Evolutionary conservation across 2,329 filamentous ascomycete species (phyloP).

Genomic region (Stachybotrys chlorohalonatus): DNA sequence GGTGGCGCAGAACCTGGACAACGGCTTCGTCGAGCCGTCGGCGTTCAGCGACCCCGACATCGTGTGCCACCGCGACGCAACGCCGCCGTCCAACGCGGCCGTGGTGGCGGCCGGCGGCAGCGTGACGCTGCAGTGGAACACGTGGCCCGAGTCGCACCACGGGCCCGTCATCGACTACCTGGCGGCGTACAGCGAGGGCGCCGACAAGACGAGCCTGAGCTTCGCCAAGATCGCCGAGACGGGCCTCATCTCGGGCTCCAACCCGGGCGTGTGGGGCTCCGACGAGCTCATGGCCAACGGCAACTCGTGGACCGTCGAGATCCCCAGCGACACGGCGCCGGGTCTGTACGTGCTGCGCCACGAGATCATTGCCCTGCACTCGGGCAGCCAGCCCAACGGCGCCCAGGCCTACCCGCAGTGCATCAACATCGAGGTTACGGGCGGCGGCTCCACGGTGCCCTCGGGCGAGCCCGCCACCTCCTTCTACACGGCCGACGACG

Average conservation of each 20-base stretch:
- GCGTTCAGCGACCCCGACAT: conserved; percentile 30
- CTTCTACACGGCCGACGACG: conserved; percentile 17
- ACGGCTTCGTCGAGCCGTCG: conserved; percentile 36
- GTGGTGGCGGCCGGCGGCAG: conserved; percentile 28
- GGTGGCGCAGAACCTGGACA: conserved; percentile 30
- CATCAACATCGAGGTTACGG: conserved; percentile 35
- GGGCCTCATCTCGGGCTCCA: conserved; percentile 38
- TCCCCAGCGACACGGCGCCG: conserved; percentile 20
- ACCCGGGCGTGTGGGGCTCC: conserved; percentile 23
- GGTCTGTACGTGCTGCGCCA: conserved; percentile 40
- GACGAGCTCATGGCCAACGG: conserved; percentile 31
- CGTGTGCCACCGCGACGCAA: conserved; percentile 34
- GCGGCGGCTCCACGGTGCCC: conserved; percentile 24
- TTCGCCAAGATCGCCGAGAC: conserved; percentile 56
- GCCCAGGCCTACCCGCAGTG: conserved; percentile 45
- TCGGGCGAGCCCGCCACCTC: conserved; percentile 18
- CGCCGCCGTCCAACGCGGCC: conserved; percentile 25
- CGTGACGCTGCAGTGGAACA: conserved; percentile 30
- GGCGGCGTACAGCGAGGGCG: conserved; percentile 44
- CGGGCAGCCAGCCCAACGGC: conserved; percentile 29
- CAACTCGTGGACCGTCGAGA: conserved; percentile 21
- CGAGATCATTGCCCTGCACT: conserved; percentile 42
- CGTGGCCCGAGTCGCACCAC: conserved; percentile 32
- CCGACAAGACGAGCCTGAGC: conserved; percentile 23
- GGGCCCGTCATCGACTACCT: conserved; percentile 56